A percentile compares a stretch with the other conserved stretches of the same genome.
Evolutionary conservation across 2,329 filamentous ascomycete genomes (phyloP).

Genomic region (Bipolaris bicolor): DNA sequence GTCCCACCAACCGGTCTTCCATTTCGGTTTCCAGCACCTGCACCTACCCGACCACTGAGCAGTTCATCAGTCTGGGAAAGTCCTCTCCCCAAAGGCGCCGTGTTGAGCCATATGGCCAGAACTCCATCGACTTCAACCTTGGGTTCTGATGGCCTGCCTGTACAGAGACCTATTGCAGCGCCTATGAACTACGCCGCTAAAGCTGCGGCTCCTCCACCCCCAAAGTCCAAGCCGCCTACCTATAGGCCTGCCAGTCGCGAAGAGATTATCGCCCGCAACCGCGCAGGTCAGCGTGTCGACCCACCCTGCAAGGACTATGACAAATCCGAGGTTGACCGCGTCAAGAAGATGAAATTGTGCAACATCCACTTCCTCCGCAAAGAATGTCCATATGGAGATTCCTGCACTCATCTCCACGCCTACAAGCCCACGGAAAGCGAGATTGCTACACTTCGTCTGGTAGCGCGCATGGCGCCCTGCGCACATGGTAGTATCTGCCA

Average conservation of each 20-base stretch:
- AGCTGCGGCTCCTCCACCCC: constrained; percentile 44
- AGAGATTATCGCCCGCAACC: constrained; percentile 61
- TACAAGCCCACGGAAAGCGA: constrained; percentile 62
- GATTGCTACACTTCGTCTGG: constrained; percentile 60
- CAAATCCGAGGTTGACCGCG: constrained; percentile 62
- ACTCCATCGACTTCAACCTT: constrained; percentile 41
- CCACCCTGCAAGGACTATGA: constrained; percentile 57
- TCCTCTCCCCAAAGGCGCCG: constrained; percentile 18
- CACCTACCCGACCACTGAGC: constrained; percentile 12
- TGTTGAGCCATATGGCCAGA: constrained; percentile 21
- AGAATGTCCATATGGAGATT: constrained; percentile 61
- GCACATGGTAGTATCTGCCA: constrained; percentile 63
- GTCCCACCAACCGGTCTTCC: constrained; percentile 33
- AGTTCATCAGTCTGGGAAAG: constrained; percentile 25
- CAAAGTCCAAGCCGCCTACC: constrained; percentile 22
- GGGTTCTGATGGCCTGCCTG: constrained; percentile 27
- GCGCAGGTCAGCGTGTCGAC: constrained; percentile 65
- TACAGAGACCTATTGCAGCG: constrained; percentile 12
- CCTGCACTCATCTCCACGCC: constrained; percentile 63
- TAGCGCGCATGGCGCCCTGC: constrained; percentile 69
- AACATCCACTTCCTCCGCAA: constrained; percentile 66
- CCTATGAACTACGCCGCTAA: constrained; percentile 42
- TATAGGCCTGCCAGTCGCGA: constrained; percentile 38
- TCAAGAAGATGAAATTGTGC: constrained; percentile 68
- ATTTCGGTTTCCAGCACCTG: constrained; percentile 36